Evolutionary conservation across 257 asterid genomes (phyloP), one percentile per base, ranked within the genome.

Genomic region (Linaria vulgaris): DNA sequence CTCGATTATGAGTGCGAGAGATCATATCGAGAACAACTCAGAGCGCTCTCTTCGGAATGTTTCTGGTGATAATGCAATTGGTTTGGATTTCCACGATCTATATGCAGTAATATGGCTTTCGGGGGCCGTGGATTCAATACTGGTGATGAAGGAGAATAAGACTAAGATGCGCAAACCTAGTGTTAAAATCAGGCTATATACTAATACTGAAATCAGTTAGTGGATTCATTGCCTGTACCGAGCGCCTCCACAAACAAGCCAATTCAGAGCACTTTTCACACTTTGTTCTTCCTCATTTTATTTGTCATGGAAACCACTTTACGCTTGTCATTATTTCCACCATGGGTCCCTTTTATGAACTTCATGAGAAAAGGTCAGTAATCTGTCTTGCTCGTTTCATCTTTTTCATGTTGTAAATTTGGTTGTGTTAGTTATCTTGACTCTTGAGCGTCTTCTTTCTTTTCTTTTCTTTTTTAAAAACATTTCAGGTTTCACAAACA

Each of bases 301-400:
- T 61, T 21, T 43, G 41, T 38, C 61, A 47, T 19, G 49, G 16
- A 22, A 44, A 16, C 53, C 22, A 13, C 27, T n/a, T 37, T 50
- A 46, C 55, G 21, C n/a, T 30, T 50, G 52, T 51, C 11, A 46
- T 7, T 11, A 43, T 47, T 70, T 15, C 46, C 68, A 82, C 63
- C 37, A 91, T 91, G 96, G 96, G 94, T 63, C 52, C 83, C 74
- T n/a, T 23, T 83, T 63, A 72, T 80, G 85, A 88, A 94, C 67
- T 74, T 84, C 75, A 82, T 85, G 87, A 91, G 90, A 67, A 84
- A 74, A 82, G 95, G 97, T 87, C 63, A n/a, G 71, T 39, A 22
- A 62, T 46, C 21, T 53, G 37, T 20, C 34, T 67, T n/a, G n/a
- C n/a, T 15, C 34, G 6, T 27, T 6, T 17, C 38, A 12, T 38